These are phyloP conservation scores for Saccharomycopsis sp. DNA, from an alignment of 805 yeast genomes.

Conservation along the genomic window DNA sequence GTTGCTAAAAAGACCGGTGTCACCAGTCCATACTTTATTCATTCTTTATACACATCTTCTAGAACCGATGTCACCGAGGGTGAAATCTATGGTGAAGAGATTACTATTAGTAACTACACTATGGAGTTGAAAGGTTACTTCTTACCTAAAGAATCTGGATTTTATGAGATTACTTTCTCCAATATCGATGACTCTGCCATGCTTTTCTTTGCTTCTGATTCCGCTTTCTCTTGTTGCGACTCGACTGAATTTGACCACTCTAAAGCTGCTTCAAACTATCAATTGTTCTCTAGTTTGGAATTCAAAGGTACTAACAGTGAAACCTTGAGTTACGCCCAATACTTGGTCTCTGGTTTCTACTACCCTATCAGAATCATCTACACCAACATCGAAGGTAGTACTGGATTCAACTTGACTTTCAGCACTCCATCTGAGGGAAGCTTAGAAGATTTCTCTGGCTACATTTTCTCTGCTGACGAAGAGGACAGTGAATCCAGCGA, in stretches of 20 bases:
- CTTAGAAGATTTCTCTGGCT: neutral
- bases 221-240: constrained; percentile 32
- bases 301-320: neutral
- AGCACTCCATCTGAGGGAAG: constrained; percentile 5
- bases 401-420: constrained; percentile 19
- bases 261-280: neutral
- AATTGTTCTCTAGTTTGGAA: neutral
- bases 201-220: constrained; percentile 29
- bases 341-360: constrained; percentile 25
- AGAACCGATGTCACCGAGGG: constrained; percentile 4
- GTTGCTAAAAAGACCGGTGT: neutral
- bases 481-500: neutral
- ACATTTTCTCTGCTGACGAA: neutral
- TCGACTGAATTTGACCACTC: neutral
- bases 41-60: neutral
- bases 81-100: constrained; percentile 21
- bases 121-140: constrained; percentile 27
- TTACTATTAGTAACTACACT: constrained; percentile 24
- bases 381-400: constrained; percentile 23
- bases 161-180: constrained; percentile 25
- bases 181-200: constrained; percentile 31
- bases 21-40: neutral
- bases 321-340: neutral
- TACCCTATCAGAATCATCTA: constrained; percentile 29
- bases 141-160: constrained; percentile 28